A percentile compares a stretch with the other conserved stretches of the same genome.
phyloP scores from a whole-genome alignment of 345 rosid genomes.

The Erucastrum elatum region DNA sequence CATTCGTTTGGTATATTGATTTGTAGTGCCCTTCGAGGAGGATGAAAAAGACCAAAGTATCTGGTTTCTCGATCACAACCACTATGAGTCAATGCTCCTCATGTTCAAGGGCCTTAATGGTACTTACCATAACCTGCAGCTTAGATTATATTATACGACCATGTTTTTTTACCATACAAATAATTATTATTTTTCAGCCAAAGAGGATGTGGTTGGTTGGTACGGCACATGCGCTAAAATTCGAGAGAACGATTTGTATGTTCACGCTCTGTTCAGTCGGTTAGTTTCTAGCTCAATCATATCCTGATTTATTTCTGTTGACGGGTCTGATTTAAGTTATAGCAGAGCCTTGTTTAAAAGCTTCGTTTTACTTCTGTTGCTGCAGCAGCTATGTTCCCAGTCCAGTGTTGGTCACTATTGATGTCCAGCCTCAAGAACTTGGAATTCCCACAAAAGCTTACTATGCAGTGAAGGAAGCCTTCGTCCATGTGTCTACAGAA shows the following conservation, averaged over 20 bases:
- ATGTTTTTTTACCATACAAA: background rate
- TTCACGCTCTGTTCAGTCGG: slow-evolving; percentile 67
- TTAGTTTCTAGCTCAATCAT: slow-evolving; percentile 35
- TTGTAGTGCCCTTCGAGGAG: slow-evolving; percentile 89
- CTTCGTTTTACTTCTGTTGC: slow-evolving; percentile 2
- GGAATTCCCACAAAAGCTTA: slow-evolving; percentile 95
- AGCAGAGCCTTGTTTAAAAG: background rate
- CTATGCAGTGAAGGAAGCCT: slow-evolving; percentile 77
- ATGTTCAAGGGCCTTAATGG: slow-evolving; percentile 95
- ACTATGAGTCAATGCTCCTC: slow-evolving; percentile 80
- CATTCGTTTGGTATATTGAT: background rate
- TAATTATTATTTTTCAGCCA: slow-evolving; percentile 46
- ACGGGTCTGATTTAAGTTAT: background rate
- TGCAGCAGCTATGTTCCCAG: slow-evolving; percentile 77
- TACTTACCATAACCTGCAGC: slow-evolving; percentile 17
- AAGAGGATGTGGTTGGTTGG: slow-evolving; percentile 96
- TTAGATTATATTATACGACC: background rate
- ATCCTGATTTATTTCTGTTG: background rate
- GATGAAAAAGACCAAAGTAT: slow-evolving; percentile 79
- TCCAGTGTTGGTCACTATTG: slow-evolving; percentile 87
- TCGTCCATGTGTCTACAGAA: slow-evolving; percentile 75
- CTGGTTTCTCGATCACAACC: slow-evolving; percentile 87
- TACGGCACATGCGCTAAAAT: slow-evolving; percentile 88
- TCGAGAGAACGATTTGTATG: slow-evolving; percentile 77
- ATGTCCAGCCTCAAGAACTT: slow-evolving; percentile 81